Conservation (phyloP, 352 stramenopile species). For the Globisporangium nunn region DNA sequence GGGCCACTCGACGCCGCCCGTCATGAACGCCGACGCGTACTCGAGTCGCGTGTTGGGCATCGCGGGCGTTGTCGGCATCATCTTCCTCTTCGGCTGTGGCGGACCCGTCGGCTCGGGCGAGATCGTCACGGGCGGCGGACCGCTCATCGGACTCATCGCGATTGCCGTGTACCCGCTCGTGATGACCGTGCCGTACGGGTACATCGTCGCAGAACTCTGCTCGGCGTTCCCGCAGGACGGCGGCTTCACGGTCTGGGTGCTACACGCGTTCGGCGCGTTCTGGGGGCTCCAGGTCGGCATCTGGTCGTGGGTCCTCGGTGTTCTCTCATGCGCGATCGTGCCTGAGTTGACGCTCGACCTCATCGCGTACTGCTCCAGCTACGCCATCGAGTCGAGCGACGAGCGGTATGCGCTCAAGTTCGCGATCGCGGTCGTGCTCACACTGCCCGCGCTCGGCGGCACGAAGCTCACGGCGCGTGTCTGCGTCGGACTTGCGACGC, state of each 20-base stretch:
- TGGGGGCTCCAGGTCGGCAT: conserved; percentile 69
- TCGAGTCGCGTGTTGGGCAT: conserved; percentile 21
- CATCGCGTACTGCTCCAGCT: conserved; percentile 4
- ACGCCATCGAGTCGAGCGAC: not conserved
- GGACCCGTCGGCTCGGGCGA: conserved; percentile 18
- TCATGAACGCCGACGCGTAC: not conserved
- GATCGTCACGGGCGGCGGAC: conserved; percentile 20
- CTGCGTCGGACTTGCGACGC: conserved; percentile 2
- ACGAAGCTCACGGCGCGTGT: conserved; percentile 15
- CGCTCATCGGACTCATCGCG: conserved; percentile 63
- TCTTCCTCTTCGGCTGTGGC: conserved; percentile 21
- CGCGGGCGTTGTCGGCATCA: conserved; percentile 18
- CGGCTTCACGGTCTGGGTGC: conserved; percentile 84
- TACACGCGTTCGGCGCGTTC: conserved; percentile 84
- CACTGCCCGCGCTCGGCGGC: conserved; percentile 14
- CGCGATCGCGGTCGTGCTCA: conserved; percentile 12
- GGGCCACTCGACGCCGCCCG: too few species aligned
- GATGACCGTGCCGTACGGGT: conserved; percentile 84
- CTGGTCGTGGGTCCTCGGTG: conserved; percentile 74
- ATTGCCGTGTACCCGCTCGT: conserved; percentile 80
- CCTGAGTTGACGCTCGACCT: conserved; percentile 37
- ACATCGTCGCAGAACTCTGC: conserved; percentile 88
- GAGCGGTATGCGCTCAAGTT: conserved; percentile 15
- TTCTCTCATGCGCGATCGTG: conserved; percentile 34
- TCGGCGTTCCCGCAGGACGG: conserved; percentile 79